Base-by-base conservation (phyloP, 2,329 filamentous ascomycete species). In the Trichoderma sp. region DNA sequence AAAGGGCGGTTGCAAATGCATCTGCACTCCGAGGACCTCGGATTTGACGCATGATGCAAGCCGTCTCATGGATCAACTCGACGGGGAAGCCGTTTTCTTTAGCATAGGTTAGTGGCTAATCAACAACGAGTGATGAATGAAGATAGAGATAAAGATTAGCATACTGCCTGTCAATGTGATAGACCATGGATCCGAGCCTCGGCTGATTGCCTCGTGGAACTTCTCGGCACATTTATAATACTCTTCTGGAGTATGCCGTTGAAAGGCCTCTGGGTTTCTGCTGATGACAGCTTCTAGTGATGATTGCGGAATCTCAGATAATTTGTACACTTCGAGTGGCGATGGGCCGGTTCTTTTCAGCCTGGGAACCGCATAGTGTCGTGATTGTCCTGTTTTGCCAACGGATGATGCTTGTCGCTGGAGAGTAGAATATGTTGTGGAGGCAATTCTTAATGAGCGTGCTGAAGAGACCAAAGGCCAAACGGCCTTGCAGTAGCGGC, bases 41-140 rank as follows among this genome's bases (percentile, higher is more conserved):
- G 26, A 75, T 70, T 11, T 76, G 53, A 17, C 73, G 72, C 67
- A 80, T 70, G 28, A 81, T 74, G 65, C 77, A 80, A 9, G 74
- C 79, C 6, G 79, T 71, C 28, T 78, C 75, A 32, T 81, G 78
- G 9, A 80, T 47, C 1, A 72, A 64, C 3, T 73, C 59, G 3
- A 74, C 71, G 0, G 78, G 63, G 11, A 79, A 36, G 13, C 57
- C 62, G 34, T 76, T 65, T n/a, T 72, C 76, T 80, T 23, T 3
- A n/a, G 20, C 9, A 26, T 20, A 20, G 0, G 12, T 59, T 43
- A 72, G 65, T 39, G 20, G 1, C n/a, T 1, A 34, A 26, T 34
- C 15, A n/a, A 20, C 8, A 11, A n/a, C 30, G 36, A 23, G 8
- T 17, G 28, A 26, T 4, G 15, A 20, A 34, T 50, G 9, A 53